Percentiles rank a stretch among this genome's conserved stretches.
phyloP scores from a whole-genome alignment of 192 early-diverging fungal species.

The Spinellus fusiger region DNA sequence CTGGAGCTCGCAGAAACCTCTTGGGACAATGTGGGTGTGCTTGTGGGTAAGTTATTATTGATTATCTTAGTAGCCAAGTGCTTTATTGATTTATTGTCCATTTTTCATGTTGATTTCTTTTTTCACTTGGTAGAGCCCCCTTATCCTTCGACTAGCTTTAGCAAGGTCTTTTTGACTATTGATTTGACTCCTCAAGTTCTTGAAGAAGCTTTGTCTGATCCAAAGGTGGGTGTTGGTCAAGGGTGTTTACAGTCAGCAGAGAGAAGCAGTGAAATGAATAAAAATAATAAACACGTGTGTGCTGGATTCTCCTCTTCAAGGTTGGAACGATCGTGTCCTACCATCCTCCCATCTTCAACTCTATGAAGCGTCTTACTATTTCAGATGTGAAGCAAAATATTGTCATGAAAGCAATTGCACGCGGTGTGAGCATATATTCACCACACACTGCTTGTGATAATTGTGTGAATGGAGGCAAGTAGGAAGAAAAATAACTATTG shows the following conservation, averaged over 20 bases:
- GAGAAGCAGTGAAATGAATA: too few relatives aligned
- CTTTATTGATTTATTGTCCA: neutral
- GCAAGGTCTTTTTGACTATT: constrained; percentile 84
- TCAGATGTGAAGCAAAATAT: constrained; percentile 76
- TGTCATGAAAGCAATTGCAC: constrained; percentile 75
- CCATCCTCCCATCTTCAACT: constrained; percentile 87
- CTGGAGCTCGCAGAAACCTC: constrained; percentile 68
- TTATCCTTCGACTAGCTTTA: constrained; percentile 61
- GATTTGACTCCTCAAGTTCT: constrained; percentile 78
- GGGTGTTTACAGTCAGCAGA: too few relatives aligned
- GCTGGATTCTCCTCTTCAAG: constrained; percentile 11
- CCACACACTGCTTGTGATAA: constrained; percentile 90
- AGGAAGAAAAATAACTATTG: neutral
- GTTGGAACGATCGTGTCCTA: constrained; percentile 90
- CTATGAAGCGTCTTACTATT: constrained; percentile 72
- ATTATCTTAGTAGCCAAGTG: neutral
- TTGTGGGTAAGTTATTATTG: constrained; percentile 46
- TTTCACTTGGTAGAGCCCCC: constrained; percentile 70
- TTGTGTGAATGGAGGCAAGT: constrained; percentile 60
- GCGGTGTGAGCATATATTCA: constrained; percentile 80
- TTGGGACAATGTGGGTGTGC: constrained; percentile 94
- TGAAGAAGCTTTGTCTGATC: constrained; percentile 70
- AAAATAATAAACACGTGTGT: too few relatives aligned
- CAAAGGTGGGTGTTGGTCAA: constrained; percentile 18
- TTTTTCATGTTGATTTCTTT: neutral